Base-by-base conservation (phyloP, 2,329 filamentous ascomycete genomes). In the Aspergillus jensenii region DNA sequence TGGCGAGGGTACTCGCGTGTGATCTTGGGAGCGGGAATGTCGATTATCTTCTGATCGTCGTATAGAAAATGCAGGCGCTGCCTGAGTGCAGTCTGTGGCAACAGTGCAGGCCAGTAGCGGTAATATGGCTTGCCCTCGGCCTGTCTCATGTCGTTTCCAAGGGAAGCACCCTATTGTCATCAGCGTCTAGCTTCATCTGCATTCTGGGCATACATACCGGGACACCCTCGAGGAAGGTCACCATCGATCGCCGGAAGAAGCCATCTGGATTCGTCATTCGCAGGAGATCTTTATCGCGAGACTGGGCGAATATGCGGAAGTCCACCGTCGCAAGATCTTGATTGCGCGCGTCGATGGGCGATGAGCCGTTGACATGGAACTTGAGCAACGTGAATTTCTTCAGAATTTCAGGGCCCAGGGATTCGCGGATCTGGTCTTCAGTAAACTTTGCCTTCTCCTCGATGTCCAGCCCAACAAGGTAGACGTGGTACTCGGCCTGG, bases 101-200 rank as follows among this genome's bases (percentile, higher is more conserved):
- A 6, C 14, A 58, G 23, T 25, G 56, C 56, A n/a, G 56, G 50
- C 49, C 51, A 49, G 54, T 56, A 56, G 4, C 35, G 25, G 47
- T 45, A 52, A 41, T 51, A 56, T 9, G 54, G 54, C 40, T 56
- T 56, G 39, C 47, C 40, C 35, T 56, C 54, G 11, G 40, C 39
- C 19, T 44, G 46, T 27, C 54, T 39, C 54, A 56, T 56, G 40
- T 56, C 54, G 27, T 56, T 56, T 4, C 46, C 53, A n/a, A 56
- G 39, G 14, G 53, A 56, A 23, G 53, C 53, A 14, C 53, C 37
- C 44, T 46, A 21, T 14, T n/a, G 15, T 9, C 6, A 17, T 46
- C 8, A 44, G n/a, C 9, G 1, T 15, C 23, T 12, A 9, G 27
- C 12, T 17, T 11, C 37, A 4, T 11, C 37, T 9, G n/a, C n/a